These are phyloP conservation scores for Acacia acuminata DNA, from an alignment of 306 rosid species.

Conservation along the genomic window DNA sequence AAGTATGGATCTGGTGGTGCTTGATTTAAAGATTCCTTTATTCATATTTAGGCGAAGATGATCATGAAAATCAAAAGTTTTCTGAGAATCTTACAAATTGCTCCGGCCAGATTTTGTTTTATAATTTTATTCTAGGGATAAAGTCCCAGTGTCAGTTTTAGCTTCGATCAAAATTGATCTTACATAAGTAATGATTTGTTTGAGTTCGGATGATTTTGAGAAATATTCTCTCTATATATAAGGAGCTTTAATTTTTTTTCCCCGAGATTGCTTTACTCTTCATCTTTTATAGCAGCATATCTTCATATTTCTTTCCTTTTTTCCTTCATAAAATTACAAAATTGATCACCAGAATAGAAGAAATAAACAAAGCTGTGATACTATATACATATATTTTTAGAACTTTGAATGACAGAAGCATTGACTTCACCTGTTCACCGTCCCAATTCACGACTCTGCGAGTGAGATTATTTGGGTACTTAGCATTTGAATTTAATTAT, in stretches of 20 bases:
- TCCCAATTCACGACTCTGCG: background rate
- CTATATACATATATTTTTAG: background rate
- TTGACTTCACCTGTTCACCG: background rate
- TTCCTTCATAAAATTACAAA: background rate
- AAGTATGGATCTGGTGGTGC: constrained; percentile 84
- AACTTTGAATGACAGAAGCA: background rate
- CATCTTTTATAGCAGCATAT: background rate
- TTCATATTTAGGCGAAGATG: constrained; percentile 38
- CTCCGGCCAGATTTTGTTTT: constrained; percentile 52
- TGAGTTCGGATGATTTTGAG: constrained; percentile 39
- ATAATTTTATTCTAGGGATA: constrained; percentile 57
- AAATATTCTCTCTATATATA: background rate
- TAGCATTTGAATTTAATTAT: background rate
- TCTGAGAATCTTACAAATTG: constrained; percentile 30
- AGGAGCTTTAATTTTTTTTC: background rate
- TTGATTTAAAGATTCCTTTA: constrained; percentile 19
- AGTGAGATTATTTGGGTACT: background rate
- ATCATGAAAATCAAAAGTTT: constrained; percentile 52
- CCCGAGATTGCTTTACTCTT: background rate
- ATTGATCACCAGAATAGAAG: background rate
- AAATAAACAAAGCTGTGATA: background rate
- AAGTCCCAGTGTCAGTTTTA: constrained; percentile 35
- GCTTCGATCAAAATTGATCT: constrained; percentile 31
- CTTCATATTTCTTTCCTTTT: background rate
- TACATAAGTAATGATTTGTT: constrained; percentile 32